phyloP scores from a whole-genome alignment of 768 basidiomycete species.

The Suillus subaureus region DNA sequence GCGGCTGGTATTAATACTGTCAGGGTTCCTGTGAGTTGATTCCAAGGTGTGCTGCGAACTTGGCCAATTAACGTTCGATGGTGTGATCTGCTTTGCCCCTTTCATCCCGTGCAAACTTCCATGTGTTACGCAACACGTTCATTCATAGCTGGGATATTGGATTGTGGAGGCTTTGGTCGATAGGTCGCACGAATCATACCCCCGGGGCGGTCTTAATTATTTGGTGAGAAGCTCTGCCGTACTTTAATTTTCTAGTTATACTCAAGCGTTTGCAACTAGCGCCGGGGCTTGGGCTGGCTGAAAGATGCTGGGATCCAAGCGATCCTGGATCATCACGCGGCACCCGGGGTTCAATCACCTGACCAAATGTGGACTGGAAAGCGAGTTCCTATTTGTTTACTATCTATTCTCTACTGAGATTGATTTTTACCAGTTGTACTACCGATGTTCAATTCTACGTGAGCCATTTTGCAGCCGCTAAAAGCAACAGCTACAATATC shows the following conservation, averaged over 20 bases:
- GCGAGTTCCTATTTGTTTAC: slow-evolving; percentile 35
- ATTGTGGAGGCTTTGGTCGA: slow-evolving; percentile 74
- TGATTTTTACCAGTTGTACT: slow-evolving; percentile 54
- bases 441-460: slow-evolving; percentile 74
- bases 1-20: too few species aligned
- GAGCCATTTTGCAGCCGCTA: slow-evolving; percentile 17
- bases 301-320: slow-evolving; percentile 62
- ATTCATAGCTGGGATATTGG: slow-evolving; percentile 75
- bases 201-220: slow-evolving; percentile 61
- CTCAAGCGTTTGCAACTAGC: slow-evolving; percentile 37
- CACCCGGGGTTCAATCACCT: slow-evolving; percentile 67
- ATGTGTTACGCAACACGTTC: too few species aligned
- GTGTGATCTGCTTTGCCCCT: background rate
- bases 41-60: background rate
- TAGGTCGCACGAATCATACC: slow-evolving; percentile 60
- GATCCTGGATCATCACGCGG: slow-evolving; percentile 73
- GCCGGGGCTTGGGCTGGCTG: slow-evolving; percentile 62
- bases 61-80: background rate
- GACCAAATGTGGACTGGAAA: slow-evolving; percentile 69
- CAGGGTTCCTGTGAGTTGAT: too few species aligned
- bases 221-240: background rate
- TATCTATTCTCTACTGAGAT: background rate
- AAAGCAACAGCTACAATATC: slow-evolving; percentile 8
- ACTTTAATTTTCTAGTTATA: background rate
- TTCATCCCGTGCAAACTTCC: too few species aligned